Evolutionary conservation across 129 eudicot genomes (phyloP).

Genomic region (Pittosporum tobira): DNA sequence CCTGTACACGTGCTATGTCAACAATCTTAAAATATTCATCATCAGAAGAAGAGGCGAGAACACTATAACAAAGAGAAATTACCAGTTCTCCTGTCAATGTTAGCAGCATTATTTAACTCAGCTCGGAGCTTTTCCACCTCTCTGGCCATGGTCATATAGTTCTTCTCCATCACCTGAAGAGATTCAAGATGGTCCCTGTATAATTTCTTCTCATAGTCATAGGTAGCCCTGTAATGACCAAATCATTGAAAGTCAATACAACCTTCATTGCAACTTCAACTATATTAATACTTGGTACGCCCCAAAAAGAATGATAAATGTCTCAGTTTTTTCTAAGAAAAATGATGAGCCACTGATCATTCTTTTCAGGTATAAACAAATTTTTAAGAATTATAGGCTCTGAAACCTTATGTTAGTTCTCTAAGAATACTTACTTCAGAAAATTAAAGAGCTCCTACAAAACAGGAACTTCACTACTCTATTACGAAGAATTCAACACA

Average conservation of each 20-base stretch:
- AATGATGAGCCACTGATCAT: too few species aligned
- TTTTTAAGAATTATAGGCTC: too few species aligned
- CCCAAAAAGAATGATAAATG: too few species aligned
- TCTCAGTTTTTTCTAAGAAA: too few species aligned
- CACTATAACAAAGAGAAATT: background rate
- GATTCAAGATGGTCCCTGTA: conserved; percentile 90
- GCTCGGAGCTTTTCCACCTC: conserved; percentile 94
- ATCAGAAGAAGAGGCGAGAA: background rate
- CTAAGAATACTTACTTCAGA: too few species aligned
- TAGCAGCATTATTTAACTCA: conserved; percentile 61
- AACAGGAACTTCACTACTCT: too few species aligned
- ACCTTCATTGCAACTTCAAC: conserved; percentile 2
- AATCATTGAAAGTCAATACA: conserved; percentile 2
- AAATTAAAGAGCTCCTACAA: too few species aligned
- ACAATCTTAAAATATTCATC: background rate
- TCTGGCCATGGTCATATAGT: conserved; percentile 78
- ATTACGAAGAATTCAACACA: too few species aligned
- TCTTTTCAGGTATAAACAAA: too few species aligned
- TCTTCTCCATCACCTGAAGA: conserved; percentile 96
- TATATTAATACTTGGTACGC: background rate
- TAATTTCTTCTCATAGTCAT: conserved; percentile 75
- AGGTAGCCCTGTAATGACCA: conserved; percentile 56
- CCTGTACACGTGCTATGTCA: conserved; percentile 18
- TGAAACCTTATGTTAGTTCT: too few species aligned
- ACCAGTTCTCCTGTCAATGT: conserved; percentile 66